These are phyloP conservation scores for Schizochytrium sp. DNA, from an alignment of 108 stramenopile species.

Conservation along the genomic window DNA sequence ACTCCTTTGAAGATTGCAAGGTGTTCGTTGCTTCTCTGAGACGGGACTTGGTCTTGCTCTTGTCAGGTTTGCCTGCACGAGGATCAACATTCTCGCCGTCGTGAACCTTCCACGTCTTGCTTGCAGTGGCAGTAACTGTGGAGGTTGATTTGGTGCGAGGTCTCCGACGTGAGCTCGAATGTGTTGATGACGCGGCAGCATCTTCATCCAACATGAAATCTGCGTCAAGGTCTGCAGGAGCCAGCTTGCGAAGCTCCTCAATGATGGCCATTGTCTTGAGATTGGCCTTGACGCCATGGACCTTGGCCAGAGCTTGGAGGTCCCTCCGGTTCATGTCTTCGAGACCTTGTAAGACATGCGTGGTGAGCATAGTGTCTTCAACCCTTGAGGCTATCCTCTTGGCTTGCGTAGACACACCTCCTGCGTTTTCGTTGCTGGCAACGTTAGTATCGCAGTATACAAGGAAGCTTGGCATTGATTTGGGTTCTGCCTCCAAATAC, in stretches of 20 bases:
- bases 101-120: neutral
- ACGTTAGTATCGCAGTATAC: slow-evolving; percentile 48
- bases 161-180: neutral
- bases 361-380: slow-evolving; percentile 22
- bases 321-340: slow-evolving; percentile 45
- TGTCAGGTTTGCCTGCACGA: neutral
- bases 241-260: slow-evolving; percentile 26
- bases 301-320: slow-evolving; percentile 52
- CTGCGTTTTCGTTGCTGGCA: slow-evolving; percentile 18
- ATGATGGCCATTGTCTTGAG: slow-evolving; percentile 40
- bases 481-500: too few species aligned
- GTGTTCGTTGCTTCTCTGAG: slow-evolving; percentile 28
- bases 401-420: neutral
- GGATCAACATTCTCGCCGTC: slow-evolving; percentile 36
- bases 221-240: neutral
- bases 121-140: neutral
- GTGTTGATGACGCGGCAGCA: neutral
- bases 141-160: neutral
- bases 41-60: neutral
- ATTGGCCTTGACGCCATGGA: slow-evolving; percentile 49
- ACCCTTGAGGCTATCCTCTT: neutral
- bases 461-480: slow-evolving; percentile 30
- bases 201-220: neutral
- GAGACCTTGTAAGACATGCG: neutral
- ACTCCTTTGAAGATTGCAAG: neutral